Evolutionary conservation across 208 protist genomes (phyloP).

Genomic region (Crithidia mellificae): DNA sequence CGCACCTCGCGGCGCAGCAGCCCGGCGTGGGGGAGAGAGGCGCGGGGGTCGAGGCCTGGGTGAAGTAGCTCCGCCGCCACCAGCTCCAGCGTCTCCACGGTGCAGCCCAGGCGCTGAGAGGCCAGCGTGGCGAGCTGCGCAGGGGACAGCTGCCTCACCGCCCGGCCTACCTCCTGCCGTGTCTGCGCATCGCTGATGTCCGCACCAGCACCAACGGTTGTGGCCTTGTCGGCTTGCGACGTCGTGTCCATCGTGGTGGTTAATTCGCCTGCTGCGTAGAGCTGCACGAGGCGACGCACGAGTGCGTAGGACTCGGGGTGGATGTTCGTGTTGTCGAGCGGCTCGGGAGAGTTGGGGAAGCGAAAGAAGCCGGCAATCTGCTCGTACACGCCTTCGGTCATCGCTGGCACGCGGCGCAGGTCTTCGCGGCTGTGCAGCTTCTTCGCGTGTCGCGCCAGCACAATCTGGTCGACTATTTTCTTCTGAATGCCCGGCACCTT

Average conservation of each 20-base stretch:
- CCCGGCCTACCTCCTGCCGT: slow-evolving; percentile 26
- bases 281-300: slow-evolving; percentile 45
- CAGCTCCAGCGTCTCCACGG: slow-evolving; percentile 63
- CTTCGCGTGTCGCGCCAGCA: slow-evolving; percentile 60
- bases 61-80: slow-evolving; percentile 56
- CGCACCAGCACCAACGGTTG: neutral
- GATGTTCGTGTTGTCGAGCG: slow-evolving; percentile 80
- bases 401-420: slow-evolving; percentile 70
- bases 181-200: slow-evolving; percentile 1
- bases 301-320: slow-evolving; percentile 83
- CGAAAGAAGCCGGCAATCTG: slow-evolving; percentile 88
- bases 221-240: neutral
- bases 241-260: neutral
- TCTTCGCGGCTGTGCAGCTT: slow-evolving; percentile 73
- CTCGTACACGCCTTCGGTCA: slow-evolving; percentile 73
- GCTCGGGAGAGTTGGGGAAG: slow-evolving; percentile 84
- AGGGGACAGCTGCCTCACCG: slow-evolving; percentile 14
- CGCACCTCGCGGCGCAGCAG: slow-evolving; percentile 59
- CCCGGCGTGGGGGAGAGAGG: slow-evolving; percentile 67
- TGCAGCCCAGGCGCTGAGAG: slow-evolving; percentile 44
- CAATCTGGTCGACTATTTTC: slow-evolving; percentile 74
- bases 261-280: slow-evolving; percentile 32
- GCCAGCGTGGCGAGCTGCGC: slow-evolving; percentile 25
- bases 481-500: slow-evolving; percentile 77
- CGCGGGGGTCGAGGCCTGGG: slow-evolving; percentile 74